These are phyloP conservation scores for Allium sativum DNA, from an alignment of 106 monocot genomes.

Conservation along the genomic window DNA sequence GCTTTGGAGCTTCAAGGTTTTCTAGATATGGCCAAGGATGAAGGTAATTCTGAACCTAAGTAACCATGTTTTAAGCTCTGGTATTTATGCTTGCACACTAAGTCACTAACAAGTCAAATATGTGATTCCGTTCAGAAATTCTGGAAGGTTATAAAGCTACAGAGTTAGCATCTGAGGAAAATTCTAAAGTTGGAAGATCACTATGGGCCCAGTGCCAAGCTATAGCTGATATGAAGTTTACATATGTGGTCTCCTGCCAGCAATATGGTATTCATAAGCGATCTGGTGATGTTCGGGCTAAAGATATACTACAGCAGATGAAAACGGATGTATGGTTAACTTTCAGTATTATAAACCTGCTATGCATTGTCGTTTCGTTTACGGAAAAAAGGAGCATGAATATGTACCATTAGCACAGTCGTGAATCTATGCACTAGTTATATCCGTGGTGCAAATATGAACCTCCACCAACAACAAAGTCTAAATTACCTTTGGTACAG, in stretches of 20 bases:
- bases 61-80: too few species aligned
- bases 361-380: background rate
- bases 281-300: slow-evolving; percentile 49
- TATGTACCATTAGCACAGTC: too few species aligned
- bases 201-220: slow-evolving; percentile 74
- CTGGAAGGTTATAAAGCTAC: slow-evolving; percentile 75
- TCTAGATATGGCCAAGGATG: slow-evolving; percentile 79
- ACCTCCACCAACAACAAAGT: too few species aligned
- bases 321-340: slow-evolving; percentile 34
- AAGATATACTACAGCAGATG: slow-evolving; percentile 84
- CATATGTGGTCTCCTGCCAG: slow-evolving; percentile 85
- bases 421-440: too few species aligned
- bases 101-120: background rate
- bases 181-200: slow-evolving; percentile 47
- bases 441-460: too few species aligned
- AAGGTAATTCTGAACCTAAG: slow-evolving; percentile 30
- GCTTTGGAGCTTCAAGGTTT: slow-evolving; percentile 89
- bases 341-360: background rate
- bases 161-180: slow-evolving; percentile 51
- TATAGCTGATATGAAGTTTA: slow-evolving; percentile 89
- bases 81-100: too few species aligned
- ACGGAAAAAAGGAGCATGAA: too few species aligned
- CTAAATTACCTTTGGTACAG: too few species aligned
- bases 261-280: slow-evolving; percentile 84
- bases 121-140: slow-evolving; percentile 37